These are phyloP conservation scores for Cystofilobasidium ferigula DNA, from an alignment of 768 basidiomycete genomes.

Conservation along the genomic window DNA sequence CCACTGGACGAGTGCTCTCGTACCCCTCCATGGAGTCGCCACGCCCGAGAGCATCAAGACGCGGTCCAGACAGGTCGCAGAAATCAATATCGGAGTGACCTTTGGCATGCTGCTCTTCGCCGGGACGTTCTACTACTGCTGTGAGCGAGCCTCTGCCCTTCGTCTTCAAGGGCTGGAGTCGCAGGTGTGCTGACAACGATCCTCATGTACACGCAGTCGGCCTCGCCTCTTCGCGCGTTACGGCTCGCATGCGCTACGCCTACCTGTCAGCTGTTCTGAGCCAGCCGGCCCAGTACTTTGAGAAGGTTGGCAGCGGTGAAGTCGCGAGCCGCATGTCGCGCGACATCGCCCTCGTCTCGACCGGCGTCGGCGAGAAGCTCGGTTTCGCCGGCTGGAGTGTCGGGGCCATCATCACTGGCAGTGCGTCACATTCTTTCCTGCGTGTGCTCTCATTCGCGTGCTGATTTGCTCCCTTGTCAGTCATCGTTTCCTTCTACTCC, in stretches of 20 bases:
- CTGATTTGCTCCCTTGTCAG: neutral
- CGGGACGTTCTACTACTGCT: constrained; percentile 12
- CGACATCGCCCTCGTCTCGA: constrained; percentile 23
- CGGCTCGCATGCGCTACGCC: constrained; percentile 18
- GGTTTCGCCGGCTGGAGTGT: constrained; percentile 21
- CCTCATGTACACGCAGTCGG: neutral
- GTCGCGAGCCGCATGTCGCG: constrained; percentile 17
- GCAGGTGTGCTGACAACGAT: neutral
- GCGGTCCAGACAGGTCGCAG: neutral
- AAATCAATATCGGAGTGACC: constrained; percentile 4
- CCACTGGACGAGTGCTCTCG: constrained; percentile 14
- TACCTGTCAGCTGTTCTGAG: constrained; percentile 26
- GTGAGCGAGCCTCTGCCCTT: neutral
- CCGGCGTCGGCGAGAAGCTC: constrained; percentile 25
- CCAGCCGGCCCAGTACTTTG: constrained; percentile 26
- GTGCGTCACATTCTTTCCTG: too few species aligned
- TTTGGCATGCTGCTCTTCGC: constrained; percentile 10
- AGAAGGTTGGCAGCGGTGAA: constrained; percentile 27
- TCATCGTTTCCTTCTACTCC: constrained; percentile 19
- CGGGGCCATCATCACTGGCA: constrained; percentile 2
- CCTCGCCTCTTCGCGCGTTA: constrained; percentile 10
- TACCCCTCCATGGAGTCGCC: neutral
- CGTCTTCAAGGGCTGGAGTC: too few species aligned
- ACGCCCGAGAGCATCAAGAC: neutral
- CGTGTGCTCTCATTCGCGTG: neutral